A percentile compares a stretch with the other conserved stretches of the same genome.
Conservation (phyloP, 75 land plant species). For the Pinus albicaulis region DNA sequence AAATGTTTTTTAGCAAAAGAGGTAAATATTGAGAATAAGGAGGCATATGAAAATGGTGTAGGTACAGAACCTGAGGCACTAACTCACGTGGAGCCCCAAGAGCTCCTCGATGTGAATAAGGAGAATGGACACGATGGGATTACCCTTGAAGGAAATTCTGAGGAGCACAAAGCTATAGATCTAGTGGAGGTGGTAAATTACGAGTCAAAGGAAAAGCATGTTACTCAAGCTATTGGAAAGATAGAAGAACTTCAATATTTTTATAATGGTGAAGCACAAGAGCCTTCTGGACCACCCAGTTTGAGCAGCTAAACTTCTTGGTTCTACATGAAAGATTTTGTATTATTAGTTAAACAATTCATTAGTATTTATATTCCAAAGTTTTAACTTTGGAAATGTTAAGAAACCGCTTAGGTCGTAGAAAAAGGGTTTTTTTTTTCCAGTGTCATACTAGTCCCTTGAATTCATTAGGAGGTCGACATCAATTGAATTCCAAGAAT, state of each 20-base stretch:
- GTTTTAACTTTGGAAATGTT: slow-evolving; percentile 7
- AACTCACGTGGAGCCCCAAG: neutral
- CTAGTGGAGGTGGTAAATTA: too few relatives aligned
- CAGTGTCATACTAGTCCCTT: slow-evolving; percentile 3
- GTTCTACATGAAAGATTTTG: slow-evolving; percentile 4
- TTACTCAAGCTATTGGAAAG: too few relatives aligned
- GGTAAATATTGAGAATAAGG: neutral
- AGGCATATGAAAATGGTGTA: neutral
- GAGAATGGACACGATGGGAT: neutral
- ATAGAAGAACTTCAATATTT: too few relatives aligned
- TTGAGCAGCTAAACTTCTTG: neutral
- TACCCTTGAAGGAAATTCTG: neutral
- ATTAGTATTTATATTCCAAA: slow-evolving; percentile 4
- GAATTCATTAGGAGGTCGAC: slow-evolving; percentile 5
- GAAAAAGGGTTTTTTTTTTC: slow-evolving; percentile 3
- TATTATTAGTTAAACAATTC: too few relatives aligned
- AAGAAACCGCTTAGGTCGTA: slow-evolving; percentile 4
- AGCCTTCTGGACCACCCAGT: slow-evolving; percentile 1
- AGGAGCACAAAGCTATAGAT: neutral
- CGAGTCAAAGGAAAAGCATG: too few relatives aligned
- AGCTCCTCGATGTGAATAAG: neutral
- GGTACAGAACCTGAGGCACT: neutral
- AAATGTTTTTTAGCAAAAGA: neutral
- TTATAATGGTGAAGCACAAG: neutral
- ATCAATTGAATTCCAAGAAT: slow-evolving; percentile 3